These are phyloP conservation scores for Komagataella pseudopastoris DNA, from an alignment of 805 yeast species.

Conservation along the genomic window DNA sequence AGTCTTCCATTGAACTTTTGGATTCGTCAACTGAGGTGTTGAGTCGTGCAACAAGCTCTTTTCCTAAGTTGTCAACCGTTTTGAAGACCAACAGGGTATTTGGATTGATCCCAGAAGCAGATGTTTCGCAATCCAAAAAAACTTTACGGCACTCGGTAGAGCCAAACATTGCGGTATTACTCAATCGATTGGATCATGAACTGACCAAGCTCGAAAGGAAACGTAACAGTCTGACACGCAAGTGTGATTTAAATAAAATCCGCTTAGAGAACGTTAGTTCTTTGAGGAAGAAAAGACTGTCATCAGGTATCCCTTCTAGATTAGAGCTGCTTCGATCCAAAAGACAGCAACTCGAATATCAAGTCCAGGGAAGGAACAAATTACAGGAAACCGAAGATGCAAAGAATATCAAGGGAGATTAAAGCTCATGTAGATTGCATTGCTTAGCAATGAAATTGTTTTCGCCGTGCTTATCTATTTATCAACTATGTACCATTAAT, in stretches of 20 bases:
- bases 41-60: constrained; percentile 19
- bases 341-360: background rate
- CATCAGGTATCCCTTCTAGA: background rate
- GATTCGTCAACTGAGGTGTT: constrained; percentile 17
- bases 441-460: background rate
- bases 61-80: constrained; percentile 20
- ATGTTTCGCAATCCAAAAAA: constrained; percentile 20
- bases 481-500: background rate
- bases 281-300: background rate
- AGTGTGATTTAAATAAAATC: constrained; percentile 19
- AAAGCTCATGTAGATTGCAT: background rate
- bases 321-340: background rate
- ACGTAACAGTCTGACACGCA: constrained; percentile 15
- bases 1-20: constrained; percentile 18
- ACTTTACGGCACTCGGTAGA: constrained; percentile 17
- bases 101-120: constrained; percentile 27
- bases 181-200: constrained; percentile 15
- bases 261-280: constrained; percentile 12
- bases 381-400: background rate
- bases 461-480: background rate
- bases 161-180: constrained; percentile 18
- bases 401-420: background rate
- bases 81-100: constrained; percentile 22
- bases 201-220: constrained; percentile 15
- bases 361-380: background rate